Conservation (phyloP, 805 yeast species). For the Kodamaea laetipori region DNA sequence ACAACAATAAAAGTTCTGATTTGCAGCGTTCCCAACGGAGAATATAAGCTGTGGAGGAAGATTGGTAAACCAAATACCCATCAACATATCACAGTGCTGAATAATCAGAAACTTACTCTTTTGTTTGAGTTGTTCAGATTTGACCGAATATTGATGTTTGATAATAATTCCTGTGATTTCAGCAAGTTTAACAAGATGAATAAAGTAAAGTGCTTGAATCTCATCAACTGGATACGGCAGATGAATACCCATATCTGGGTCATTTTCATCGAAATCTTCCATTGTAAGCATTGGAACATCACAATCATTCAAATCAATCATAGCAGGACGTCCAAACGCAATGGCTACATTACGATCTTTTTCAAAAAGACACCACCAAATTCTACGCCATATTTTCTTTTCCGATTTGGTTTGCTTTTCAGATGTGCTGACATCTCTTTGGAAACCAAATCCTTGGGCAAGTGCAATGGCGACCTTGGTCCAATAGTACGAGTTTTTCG, state of each 20-base stretch:
- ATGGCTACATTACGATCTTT: constrained; percentile 70
- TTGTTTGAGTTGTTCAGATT: constrained; percentile 57
- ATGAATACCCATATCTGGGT: constrained; percentile 37
- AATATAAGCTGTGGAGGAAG: constrained; percentile 66
- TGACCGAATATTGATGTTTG: constrained; percentile 69
- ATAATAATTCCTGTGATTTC: constrained; percentile 72
- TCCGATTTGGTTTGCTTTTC: constrained; percentile 40
- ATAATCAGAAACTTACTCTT: constrained; percentile 46
- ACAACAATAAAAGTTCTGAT: constrained; percentile 59
- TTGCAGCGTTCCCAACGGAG: constrained; percentile 53
- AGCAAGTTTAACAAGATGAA: constrained; percentile 63
- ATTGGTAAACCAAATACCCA: constrained; percentile 75
- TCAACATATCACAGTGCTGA: constrained; percentile 71
- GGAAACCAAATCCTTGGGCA: constrained; percentile 79
- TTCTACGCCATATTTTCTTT: constrained; percentile 58
- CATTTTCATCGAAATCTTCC: constrained; percentile 64
- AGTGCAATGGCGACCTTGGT: constrained; percentile 65
- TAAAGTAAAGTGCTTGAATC: constrained; percentile 57
- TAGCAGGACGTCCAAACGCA: constrained; percentile 73
- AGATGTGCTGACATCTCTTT: constrained; percentile 52
- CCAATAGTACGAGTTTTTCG: constrained; percentile 70
- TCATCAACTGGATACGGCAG: constrained; percentile 49
- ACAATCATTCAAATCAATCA: constrained; percentile 70
- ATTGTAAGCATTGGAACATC: constrained; percentile 71
- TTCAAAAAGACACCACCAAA: constrained; percentile 78